phyloP scores from a whole-genome alignment of 202 grass and related monocot genomes.

The Panicum hallii region DNA sequence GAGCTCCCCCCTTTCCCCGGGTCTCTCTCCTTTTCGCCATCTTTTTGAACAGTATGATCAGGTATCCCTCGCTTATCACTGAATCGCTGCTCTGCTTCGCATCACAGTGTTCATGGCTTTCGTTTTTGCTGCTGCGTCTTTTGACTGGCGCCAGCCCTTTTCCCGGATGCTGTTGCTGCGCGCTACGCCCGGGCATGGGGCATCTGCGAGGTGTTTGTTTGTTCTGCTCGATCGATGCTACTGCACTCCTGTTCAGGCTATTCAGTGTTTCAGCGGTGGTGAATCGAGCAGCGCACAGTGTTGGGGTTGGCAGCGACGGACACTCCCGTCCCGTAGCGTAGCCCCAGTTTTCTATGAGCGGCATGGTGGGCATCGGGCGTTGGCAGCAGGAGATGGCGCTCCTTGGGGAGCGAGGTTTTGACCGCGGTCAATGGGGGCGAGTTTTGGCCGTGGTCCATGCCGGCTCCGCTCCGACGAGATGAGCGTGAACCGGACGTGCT shows the following conservation, averaged over 20 bases:
- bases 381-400: neutral
- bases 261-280: neutral
- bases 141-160: slow-evolving; percentile 29
- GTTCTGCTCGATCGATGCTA: slow-evolving; percentile 6
- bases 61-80: neutral
- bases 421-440: slow-evolving; percentile 11
- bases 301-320: neutral
- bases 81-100: neutral
- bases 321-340: too few relatives aligned
- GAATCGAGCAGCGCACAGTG: neutral
- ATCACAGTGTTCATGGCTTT: neutral
- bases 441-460: neutral
- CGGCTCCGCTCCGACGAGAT: neutral
- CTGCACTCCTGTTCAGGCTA: neutral
- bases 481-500: too few relatives aligned
- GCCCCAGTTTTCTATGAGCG: neutral
- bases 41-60: neutral
- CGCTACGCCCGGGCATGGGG: neutral
- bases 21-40: neutral
- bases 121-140: neutral
- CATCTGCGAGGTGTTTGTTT: neutral
- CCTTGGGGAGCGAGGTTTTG: slow-evolving; percentile 42
- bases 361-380: too few relatives aligned
- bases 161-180: neutral
- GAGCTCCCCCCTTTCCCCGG: neutral